These are phyloP conservation scores for Colletotrichum plurivorum DNA, from an alignment of 2,329 filamentous ascomycete species.

Conservation along the genomic window DNA sequence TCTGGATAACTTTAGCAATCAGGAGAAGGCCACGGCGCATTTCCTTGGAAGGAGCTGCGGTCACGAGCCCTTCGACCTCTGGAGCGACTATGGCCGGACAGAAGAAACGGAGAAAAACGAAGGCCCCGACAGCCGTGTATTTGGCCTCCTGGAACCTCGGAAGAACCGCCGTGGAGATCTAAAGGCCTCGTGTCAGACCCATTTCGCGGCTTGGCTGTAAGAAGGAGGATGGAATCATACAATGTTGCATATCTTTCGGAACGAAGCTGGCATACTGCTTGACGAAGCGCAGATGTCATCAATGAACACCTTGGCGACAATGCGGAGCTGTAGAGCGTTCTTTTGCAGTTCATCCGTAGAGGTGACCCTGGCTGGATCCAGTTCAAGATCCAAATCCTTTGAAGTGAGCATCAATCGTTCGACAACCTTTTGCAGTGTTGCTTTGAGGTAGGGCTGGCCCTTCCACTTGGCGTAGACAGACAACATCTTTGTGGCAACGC, in stretches of 20 bases:
- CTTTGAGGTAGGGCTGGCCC: slow-evolving; percentile 73
- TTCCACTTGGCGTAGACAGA: slow-evolving; percentile 82
- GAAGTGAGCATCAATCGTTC: slow-evolving; percentile 77
- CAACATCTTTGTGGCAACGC: slow-evolving; percentile 80
- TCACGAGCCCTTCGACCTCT: slow-evolving; percentile 76
- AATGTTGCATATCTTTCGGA: slow-evolving; percentile 77
- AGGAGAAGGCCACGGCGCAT: slow-evolving; percentile 78
- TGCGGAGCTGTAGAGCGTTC: slow-evolving; percentile 75
- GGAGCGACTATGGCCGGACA: slow-evolving; percentile 81
- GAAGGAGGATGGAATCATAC: slow-evolving; percentile 53
- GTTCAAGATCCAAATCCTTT: slow-evolving; percentile 76
- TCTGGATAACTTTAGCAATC: slow-evolving; percentile 80
- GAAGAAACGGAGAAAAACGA: slow-evolving; percentile 80
- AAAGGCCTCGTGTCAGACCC: slow-evolving; percentile 35
- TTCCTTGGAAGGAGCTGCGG: slow-evolving; percentile 73
- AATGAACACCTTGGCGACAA: slow-evolving; percentile 79
- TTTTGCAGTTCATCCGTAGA: slow-evolving; percentile 75
- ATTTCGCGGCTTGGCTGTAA: not conserved
- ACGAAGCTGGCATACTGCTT: slow-evolving; percentile 72
- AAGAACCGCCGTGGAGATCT: slow-evolving; percentile 76
- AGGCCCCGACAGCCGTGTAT: slow-evolving; percentile 79
- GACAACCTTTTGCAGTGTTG: slow-evolving; percentile 76
- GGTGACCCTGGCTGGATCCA: slow-evolving; percentile 73
- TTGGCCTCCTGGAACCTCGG: slow-evolving; percentile 77
- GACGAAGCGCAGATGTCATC: slow-evolving; percentile 78